Evolutionary conservation across 2,329 filamentous ascomycete genomes (phyloP).

Genomic region (Bipolaris bicolor): DNA sequence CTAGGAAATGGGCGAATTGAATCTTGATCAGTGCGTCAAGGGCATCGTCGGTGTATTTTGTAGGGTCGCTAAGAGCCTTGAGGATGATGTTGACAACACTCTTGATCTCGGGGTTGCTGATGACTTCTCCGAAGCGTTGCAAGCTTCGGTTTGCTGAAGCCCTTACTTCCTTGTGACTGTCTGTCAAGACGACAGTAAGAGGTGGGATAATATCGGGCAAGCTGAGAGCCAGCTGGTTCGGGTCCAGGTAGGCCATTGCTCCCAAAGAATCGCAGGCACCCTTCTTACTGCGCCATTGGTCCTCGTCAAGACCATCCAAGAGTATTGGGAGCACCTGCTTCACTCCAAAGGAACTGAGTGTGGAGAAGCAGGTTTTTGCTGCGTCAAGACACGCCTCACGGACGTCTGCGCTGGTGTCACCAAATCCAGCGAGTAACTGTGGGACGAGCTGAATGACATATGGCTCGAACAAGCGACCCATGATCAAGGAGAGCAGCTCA

Average conservation of each 20-base stretch:
- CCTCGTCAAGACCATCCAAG: slow-evolving; percentile 88
- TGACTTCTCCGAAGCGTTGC: slow-evolving; percentile 98
- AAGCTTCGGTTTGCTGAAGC: slow-evolving; percentile 91
- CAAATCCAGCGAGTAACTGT: slow-evolving; percentile 85
- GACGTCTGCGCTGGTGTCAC: slow-evolving; percentile 85
- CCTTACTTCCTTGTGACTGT: slow-evolving; percentile 97
- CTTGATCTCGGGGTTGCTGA: slow-evolving; percentile 97
- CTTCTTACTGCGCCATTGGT: slow-evolving; percentile 98
- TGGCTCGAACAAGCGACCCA: slow-evolving; percentile 90
- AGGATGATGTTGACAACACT: slow-evolving; percentile 86
- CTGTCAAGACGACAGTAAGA: slow-evolving; percentile 89
- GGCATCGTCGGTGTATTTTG: slow-evolving; percentile 94
- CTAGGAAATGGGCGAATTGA: slow-evolving; percentile 98
- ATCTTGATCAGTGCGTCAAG: slow-evolving; percentile 95
- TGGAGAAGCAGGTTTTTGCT: slow-evolving; percentile 92
- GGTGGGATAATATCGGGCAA: slow-evolving; percentile 97
- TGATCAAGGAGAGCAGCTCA: slow-evolving; percentile 83
- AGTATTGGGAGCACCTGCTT: slow-evolving; percentile 92
- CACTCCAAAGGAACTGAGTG: slow-evolving; percentile 92
- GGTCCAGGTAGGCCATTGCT: slow-evolving; percentile 98
- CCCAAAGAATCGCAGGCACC: slow-evolving; percentile 95
- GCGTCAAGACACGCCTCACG: slow-evolving; percentile 91
- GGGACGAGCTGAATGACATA: slow-evolving; percentile 96
- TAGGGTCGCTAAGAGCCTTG: slow-evolving; percentile 96
- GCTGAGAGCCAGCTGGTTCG: slow-evolving; percentile 89